A percentile compares a stretch with the other conserved stretches of the same genome.
These are phyloP conservation scores for Apiotrichum sp. DNA, from an alignment of 1,284 basidiomycete genomes.

Conservation along the genomic window DNA sequence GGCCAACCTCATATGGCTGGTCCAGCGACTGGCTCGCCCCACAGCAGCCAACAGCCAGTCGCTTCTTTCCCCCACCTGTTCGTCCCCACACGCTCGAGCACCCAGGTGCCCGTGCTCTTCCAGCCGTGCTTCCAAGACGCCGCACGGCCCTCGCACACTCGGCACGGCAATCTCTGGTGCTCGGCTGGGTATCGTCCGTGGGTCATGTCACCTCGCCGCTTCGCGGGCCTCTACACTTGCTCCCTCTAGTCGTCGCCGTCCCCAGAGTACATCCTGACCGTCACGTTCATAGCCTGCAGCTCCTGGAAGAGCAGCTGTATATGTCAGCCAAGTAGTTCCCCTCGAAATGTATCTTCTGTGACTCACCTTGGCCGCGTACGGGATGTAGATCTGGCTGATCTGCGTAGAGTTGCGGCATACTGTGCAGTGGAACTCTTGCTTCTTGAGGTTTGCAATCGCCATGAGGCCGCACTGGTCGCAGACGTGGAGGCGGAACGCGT, in stretches of 20 bases:
- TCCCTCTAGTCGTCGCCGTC: conserved; percentile 1
- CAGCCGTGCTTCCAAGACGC: no score
- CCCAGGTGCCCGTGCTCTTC: no score
- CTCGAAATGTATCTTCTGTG: not conserved
- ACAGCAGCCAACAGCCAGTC: no score
- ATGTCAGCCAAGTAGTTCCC: conserved; percentile 2
- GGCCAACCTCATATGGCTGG: no score
- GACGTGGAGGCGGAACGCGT: conserved; percentile 92
- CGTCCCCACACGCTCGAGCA: no score
- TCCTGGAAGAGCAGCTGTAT: conserved; percentile 19
- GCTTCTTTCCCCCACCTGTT: no score
- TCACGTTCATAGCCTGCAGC: conserved; percentile 34
- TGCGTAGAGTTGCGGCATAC: conserved; percentile 92
- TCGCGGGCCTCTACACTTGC: no score
- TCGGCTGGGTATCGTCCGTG: no score
- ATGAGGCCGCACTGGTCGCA: conserved; percentile 94
- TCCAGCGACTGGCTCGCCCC: no score
- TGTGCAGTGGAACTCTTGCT: conserved; percentile 53
- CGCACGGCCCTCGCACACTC: no score
- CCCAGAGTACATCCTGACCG: conserved; percentile 21
- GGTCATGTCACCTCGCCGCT: no score
- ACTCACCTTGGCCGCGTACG: conserved; percentile 63
- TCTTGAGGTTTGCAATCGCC: conserved; percentile 81
- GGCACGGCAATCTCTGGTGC: no score
- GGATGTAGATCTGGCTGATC: conserved; percentile 82